These are phyloP conservation scores for Dalbergia cochinchinensis DNA, from an alignment of 306 rosid genomes.

Conservation along the genomic window DNA sequence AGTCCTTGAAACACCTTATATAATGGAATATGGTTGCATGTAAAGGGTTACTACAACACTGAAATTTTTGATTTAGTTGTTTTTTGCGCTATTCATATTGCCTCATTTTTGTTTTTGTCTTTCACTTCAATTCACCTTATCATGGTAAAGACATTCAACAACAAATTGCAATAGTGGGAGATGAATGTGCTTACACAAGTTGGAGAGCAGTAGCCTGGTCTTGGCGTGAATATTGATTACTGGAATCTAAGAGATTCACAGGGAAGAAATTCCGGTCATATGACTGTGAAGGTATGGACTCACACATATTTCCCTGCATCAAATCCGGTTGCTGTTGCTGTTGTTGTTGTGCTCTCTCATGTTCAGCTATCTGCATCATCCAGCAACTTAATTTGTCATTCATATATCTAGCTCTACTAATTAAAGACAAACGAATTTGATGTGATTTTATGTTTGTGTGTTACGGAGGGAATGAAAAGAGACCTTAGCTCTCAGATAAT, in stretches of 20 bases:
- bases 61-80: not conserved
- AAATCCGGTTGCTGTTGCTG: conserved; percentile 43
- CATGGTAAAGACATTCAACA: not conserved
- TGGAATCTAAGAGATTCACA: conserved; percentile 60
- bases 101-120: not conserved
- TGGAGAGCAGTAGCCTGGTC: conserved; percentile 77
- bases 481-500: conserved; percentile 81
- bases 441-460: not conserved
- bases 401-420: not conserved
- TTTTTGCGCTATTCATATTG: not conserved
- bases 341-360: conserved; percentile 62
- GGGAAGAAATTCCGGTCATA: conserved; percentile 67
- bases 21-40: too few species aligned
- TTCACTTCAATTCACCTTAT: too few species aligned
- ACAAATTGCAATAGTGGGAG: not conserved
- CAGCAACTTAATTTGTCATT: conserved; percentile 19
- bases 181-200: conserved; percentile 65
- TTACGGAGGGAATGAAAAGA: conserved; percentile 21
- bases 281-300: conserved; percentile 56
- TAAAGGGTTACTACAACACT: not conserved
- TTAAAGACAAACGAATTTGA: not conserved
- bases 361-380: conserved; percentile 70
- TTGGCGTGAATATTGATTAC: conserved; percentile 61
- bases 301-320: conserved; percentile 56
- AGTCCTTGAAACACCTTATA: too few species aligned